phyloP scores from a whole-genome alignment of 2,329 filamentous ascomycete species.

The Aureobasidium sp. region DNA sequence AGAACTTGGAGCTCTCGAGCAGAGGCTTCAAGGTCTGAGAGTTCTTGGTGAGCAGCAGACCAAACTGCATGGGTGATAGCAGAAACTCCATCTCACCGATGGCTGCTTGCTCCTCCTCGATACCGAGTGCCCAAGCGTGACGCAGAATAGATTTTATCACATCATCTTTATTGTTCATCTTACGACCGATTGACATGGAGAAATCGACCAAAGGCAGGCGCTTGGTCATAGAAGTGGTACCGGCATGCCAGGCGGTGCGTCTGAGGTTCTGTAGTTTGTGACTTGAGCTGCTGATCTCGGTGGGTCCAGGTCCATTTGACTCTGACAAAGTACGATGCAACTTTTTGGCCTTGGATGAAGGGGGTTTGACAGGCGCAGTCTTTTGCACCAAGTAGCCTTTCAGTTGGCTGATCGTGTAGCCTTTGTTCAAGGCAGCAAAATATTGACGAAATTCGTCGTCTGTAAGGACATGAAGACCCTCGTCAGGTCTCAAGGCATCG shows the following conservation, averaged over 20 bases:
- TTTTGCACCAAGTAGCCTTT: not conserved
- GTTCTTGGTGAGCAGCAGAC: slow-evolving; percentile 14
- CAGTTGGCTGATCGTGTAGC: slow-evolving; percentile 3
- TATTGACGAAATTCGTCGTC: not conserved
- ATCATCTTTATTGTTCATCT: slow-evolving; percentile 4
- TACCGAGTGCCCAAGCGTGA: slow-evolving; percentile 9
- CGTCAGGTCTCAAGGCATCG: not conserved
- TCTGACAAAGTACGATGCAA: not conserved
- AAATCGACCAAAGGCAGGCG: not conserved
- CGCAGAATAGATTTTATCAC: slow-evolving; percentile 9
- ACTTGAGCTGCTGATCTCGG: not conserved
- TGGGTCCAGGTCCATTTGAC: not conserved
- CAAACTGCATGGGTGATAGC: slow-evolving; percentile 13
- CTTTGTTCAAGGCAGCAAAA: not conserved
- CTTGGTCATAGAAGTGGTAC: not conserved
- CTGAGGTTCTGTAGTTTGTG: not conserved
- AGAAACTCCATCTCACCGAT: slow-evolving; percentile 17
- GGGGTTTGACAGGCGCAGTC: not conserved
- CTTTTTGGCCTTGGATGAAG: not conserved
- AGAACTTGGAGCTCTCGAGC: slow-evolving; percentile 13
- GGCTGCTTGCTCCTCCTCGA: slow-evolving; percentile 12
- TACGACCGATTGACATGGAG: not conserved
- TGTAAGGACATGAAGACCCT: not conserved
- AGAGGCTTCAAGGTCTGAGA: slow-evolving; percentile 1
- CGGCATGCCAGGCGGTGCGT: not conserved